Percentiles rank a stretch among this genome's conserved stretches.
phyloP scores from a whole-genome alignment of 306 rosid species.

The Glycine latifolia region DNA sequence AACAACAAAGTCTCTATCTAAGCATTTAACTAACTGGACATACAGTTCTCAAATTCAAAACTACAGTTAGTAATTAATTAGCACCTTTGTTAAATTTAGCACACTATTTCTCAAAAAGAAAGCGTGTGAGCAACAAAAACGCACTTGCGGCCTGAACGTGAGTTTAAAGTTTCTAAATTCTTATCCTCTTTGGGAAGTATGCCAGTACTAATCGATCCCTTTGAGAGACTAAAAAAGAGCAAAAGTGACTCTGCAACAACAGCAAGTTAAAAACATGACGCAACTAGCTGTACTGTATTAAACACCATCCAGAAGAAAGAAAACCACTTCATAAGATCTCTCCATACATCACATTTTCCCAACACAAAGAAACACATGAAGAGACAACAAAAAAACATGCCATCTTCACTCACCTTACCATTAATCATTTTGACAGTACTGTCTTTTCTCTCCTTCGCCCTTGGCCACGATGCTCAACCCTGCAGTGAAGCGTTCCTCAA shows the following conservation, averaged over 20 bases:
- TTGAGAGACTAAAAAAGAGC: neutral
- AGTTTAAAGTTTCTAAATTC: slow-evolving; percentile 46
- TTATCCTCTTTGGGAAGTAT: slow-evolving; percentile 49
- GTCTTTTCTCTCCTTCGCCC: slow-evolving; percentile 39
- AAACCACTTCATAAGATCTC: neutral
- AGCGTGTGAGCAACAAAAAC: neutral
- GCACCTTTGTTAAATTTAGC: no score
- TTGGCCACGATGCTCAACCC: neutral
- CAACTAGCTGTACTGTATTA: neutral
- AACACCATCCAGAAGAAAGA: neutral
- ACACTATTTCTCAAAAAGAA: neutral
- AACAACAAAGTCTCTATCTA: no score
- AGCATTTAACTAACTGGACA: no score
- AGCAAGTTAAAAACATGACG: neutral
- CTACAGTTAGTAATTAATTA: no score
- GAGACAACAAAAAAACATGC: slow-evolving; percentile 36
- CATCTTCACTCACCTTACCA: slow-evolving; percentile 27
- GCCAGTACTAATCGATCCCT: neutral
- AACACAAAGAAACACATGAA: neutral
- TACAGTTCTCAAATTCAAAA: no score
- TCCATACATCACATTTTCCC: neutral
- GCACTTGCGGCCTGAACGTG: neutral
- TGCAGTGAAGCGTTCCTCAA: slow-evolving; percentile 1
- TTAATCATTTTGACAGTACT: slow-evolving; percentile 13
- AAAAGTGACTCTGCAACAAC: neutral